Evolutionary conservation across 208 protist species (phyloP).

Genomic region (Leishmania turanica): DNA sequence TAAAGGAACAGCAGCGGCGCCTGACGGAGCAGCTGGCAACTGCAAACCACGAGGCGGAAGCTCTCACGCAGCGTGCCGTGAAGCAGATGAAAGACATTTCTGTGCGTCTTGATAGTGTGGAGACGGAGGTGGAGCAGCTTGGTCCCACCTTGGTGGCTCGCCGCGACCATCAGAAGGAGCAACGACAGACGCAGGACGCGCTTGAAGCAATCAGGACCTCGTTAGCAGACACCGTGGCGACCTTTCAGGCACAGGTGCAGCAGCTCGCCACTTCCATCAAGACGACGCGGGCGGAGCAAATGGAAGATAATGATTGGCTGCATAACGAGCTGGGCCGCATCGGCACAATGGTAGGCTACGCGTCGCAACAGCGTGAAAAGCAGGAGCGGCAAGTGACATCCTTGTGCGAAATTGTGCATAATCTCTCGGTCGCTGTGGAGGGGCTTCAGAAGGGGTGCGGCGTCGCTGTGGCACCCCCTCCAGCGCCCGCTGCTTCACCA

Average conservation of each 20-base stretch:
- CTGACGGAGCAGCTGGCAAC: constrained; percentile 15
- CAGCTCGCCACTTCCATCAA: constrained; percentile 8
- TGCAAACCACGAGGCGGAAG: background rate
- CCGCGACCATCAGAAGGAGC: constrained; percentile 15
- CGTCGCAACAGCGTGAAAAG: constrained; percentile 25
- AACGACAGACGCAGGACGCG: constrained; percentile 12
- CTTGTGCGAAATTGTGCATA: constrained; percentile 36
- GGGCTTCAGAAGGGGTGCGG: constrained; percentile 13
- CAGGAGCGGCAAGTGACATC: constrained; percentile 30
- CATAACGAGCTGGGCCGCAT: constrained; percentile 30
- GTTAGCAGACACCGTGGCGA: background rate
- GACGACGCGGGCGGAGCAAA: constrained; percentile 13
- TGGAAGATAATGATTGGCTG: constrained; percentile 35
- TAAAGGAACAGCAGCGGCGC: constrained; percentile 24
- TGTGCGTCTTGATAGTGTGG: constrained; percentile 9
- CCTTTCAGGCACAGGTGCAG: constrained; percentile 9
- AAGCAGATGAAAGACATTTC: constrained; percentile 20
- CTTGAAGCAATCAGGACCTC: background rate
- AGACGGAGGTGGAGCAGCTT: constrained; percentile 12
- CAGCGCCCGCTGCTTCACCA: background rate
- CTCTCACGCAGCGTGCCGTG: background rate
- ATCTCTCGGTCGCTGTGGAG: constrained; percentile 36
- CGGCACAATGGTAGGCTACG: constrained; percentile 11
- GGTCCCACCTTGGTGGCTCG: background rate
- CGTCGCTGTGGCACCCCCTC: background rate